Evolutionary conservation across 2,329 filamentous ascomycete species (phyloP), one percentile per base, ranked within the genome.

Genomic region (Alternaria rosae): DNA sequence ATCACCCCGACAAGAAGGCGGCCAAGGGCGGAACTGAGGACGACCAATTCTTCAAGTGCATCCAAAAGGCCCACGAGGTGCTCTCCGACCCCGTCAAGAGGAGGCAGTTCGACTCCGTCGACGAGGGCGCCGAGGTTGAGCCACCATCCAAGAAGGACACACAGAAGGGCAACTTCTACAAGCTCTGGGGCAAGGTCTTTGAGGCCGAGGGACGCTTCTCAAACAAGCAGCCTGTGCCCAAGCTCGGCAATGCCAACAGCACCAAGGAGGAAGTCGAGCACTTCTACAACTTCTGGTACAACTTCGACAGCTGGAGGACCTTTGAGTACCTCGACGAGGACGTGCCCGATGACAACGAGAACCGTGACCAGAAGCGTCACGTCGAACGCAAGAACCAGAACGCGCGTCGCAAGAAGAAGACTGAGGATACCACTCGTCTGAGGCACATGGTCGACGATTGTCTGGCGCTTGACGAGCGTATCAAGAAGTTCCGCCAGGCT

Each of bases 211-310:
- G 84, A 12, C 93, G 95, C 67, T 99, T 99, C 88, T 96, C 92
- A 81, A 95, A 93, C 82, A 86, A 82, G 64, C 92, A 97, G 79
- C 94, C 94, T 7, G 95, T 97, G 4, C 96, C 95, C 6, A 83
- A 86, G 72, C 89, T 99, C 61, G 95, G 95, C 66, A 87, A 92
- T 76, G 92, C 92, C 68, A 91, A 96, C 70, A 90, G 92, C 76
- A 88, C 88, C 73, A 92, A 94, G 82, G 92, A 96, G 77, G 90
- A 97, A 9, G 95, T 99, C 48, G 94, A 98, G 78, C 85, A 86
- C 56, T 99, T 99, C 82, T 99, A 99, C 88, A 97, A 99, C 87
- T 99, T 98, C 86, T 99, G 92, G 91, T 99, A 98, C 87, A 96
- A 94, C 87, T 97, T 99, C 75, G 95, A 99, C 86, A 95, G 91